Evolutionary conservation across 164 flowering plant genomes (phyloP).

Genomic region (Amborella trichopoda): DNA sequence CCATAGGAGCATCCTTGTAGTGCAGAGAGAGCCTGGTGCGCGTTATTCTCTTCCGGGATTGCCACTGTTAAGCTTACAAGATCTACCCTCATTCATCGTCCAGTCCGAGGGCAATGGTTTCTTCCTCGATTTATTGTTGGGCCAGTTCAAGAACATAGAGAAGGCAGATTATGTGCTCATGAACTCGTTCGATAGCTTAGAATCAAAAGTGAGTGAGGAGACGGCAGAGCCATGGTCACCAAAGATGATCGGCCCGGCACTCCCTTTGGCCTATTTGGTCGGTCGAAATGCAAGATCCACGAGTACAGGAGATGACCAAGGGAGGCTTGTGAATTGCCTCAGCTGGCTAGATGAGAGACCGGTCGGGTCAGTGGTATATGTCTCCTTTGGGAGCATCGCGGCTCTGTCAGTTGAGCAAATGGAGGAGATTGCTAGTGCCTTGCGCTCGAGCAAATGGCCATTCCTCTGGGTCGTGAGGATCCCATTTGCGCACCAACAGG

Average conservation of each 20-base stretch:
- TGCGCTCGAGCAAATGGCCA: slow-evolving; percentile 2
- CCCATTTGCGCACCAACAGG: background rate
- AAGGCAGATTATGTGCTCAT: slow-evolving; percentile 21
- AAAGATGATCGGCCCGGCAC: slow-evolving; percentile 20
- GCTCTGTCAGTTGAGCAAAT: slow-evolving; percentile 8
- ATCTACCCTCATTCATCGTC: slow-evolving; percentile 16
- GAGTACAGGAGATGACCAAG: no score
- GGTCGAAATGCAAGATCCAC: background rate
- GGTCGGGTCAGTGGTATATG: slow-evolving; percentile 4
- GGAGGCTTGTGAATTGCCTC: no score
- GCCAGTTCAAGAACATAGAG: slow-evolving; percentile 24
- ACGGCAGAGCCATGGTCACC: slow-evolving; percentile 3
- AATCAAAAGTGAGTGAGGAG: slow-evolving; percentile 22
- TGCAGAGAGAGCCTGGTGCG: background rate
- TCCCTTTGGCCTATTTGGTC: no score
- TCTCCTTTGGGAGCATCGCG: slow-evolving; percentile 6
- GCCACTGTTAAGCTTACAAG: slow-evolving; percentile 1
- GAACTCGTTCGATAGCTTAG: slow-evolving; percentile 32
- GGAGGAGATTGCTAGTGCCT: slow-evolving; percentile 13
- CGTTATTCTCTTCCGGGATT: slow-evolving; percentile 10
- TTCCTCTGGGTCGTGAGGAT: slow-evolving; percentile 24
- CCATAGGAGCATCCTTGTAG: background rate
- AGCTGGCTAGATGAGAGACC: slow-evolving; percentile 7
- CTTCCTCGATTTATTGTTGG: slow-evolving; percentile 1
- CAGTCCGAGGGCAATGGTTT: background rate